phyloP scores from a whole-genome alignment of 495 filamentous ascomycete genomes.

The Aspergillus coremiiformis region DNA sequence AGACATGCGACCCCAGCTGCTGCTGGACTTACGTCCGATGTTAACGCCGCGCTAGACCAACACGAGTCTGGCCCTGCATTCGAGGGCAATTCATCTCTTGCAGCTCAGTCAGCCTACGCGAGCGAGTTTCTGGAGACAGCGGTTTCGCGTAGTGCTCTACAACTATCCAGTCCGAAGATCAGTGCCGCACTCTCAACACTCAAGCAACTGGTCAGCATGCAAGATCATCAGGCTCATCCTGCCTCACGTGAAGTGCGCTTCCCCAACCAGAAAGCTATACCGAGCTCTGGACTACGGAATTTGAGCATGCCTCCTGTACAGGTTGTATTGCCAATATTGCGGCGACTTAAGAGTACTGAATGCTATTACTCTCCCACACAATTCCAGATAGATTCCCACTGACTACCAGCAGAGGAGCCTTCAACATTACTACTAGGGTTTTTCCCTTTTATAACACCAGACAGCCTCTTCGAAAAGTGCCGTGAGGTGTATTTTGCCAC shows the following conservation, averaged over 20 bases:
- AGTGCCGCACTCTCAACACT: constrained; percentile 49
- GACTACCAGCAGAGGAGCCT: constrained; percentile 16
- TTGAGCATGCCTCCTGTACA: constrained; percentile 49
- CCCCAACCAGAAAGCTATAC: constrained; percentile 33
- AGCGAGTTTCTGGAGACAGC: constrained; percentile 54
- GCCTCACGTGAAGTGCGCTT: constrained; percentile 37
- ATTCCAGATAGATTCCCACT: background rate
- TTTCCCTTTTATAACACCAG: constrained; percentile 38
- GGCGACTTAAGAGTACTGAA: constrained; percentile 41
- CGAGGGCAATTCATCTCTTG: constrained; percentile 53
- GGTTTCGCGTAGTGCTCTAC: constrained; percentile 45
- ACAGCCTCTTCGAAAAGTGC: constrained; percentile 52
- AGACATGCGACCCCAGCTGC: constrained; percentile 15
- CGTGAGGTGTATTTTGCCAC: constrained; percentile 53
- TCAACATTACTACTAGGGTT: constrained; percentile 22
- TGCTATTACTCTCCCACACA: background rate
- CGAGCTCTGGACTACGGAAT: constrained; percentile 37
- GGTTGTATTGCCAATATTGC: constrained; percentile 44
- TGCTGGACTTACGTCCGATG: constrained; percentile 17
- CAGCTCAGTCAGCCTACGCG: constrained; percentile 57
- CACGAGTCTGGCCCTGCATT: constrained; percentile 42
- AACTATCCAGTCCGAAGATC: constrained; percentile 45
- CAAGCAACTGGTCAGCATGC: constrained; percentile 50
- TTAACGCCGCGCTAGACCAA: constrained; percentile 26
- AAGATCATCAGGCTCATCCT: constrained; percentile 27